These are phyloP conservation scores for Prunella vulgaris DNA, from an alignment of 257 asterid genomes.

Conservation along the genomic window DNA sequence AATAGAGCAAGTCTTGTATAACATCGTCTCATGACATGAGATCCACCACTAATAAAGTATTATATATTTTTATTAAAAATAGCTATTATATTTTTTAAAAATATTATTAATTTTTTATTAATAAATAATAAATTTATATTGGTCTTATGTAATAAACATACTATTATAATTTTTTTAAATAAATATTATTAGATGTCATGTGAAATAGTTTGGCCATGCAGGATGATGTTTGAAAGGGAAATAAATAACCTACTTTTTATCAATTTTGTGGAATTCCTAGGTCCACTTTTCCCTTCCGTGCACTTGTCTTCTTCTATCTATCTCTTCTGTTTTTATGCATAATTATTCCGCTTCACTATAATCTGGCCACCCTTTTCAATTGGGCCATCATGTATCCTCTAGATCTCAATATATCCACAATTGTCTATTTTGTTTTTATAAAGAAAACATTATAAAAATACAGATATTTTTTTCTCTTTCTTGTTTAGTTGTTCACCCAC, in stretches of 20 bases:
- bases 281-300: constrained; percentile 6
- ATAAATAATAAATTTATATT: no score
- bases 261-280: constrained; percentile 1
- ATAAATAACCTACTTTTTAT: not conserved
- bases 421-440: not conserved
- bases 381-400: constrained; percentile 12
- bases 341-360: not conserved
- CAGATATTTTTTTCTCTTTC: no score
- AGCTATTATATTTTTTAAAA: no score
- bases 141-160: no score
- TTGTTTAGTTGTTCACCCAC: no score
- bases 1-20: no score
- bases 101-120: no score
- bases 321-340: not conserved
- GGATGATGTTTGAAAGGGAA: not conserved
- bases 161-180: no score
- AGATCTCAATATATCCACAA: not conserved
- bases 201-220: not conserved
- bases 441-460: not conserved
- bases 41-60: no score
- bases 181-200: not conserved
- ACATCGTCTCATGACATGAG: no score
- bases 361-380: constrained; percentile 9
- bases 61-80: no score
- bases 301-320: constrained; percentile 16